These are phyloP conservation scores for Prinsepia uniflora DNA, from an alignment of 306 rosid genomes.

Conservation along the genomic window DNA sequence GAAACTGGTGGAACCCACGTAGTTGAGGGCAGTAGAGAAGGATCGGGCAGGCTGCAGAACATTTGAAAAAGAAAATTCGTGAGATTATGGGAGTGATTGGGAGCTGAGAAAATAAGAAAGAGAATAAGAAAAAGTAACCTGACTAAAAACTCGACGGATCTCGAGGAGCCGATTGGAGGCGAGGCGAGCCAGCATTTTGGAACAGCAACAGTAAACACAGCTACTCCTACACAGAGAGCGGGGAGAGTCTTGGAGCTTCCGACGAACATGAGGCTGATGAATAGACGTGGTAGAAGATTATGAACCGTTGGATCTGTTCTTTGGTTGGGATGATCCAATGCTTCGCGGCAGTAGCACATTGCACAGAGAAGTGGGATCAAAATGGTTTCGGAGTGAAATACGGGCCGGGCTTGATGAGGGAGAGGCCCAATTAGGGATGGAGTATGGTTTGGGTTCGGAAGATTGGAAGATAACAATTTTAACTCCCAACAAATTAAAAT, in stretches of 20 bases:
- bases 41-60: slow-evolving; percentile 59
- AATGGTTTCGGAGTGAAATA: too few species aligned
- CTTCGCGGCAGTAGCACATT: background rate
- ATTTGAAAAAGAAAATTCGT: background rate
- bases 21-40: slow-evolving; percentile 88
- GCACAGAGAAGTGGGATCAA: too few species aligned
- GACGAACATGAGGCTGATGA: background rate
- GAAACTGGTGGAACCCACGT: slow-evolving; percentile 50
- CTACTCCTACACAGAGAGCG: background rate
- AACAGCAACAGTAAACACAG: background rate
- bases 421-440: too few species aligned
- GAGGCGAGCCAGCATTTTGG: slow-evolving; percentile 82
- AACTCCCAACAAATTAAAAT: too few species aligned
- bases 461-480: too few species aligned
- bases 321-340: background rate
- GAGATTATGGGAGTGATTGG: slow-evolving; percentile 17
- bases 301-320: slow-evolving; percentile 13
- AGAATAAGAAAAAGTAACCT: slow-evolving; percentile 42
- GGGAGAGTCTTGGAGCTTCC: slow-evolving; percentile 12
- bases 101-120: slow-evolving; percentile 7
- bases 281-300: slow-evolving; percentile 8
- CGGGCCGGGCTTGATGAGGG: too few species aligned
- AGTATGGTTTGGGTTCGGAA: too few species aligned
- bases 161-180: slow-evolving; percentile 62
- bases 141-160: slow-evolving; percentile 80